Percentiles rank a stretch among this genome's conserved stretches.
phyloP scores from a whole-genome alignment of 129 eudicot species.

The Logfia minima region DNA sequence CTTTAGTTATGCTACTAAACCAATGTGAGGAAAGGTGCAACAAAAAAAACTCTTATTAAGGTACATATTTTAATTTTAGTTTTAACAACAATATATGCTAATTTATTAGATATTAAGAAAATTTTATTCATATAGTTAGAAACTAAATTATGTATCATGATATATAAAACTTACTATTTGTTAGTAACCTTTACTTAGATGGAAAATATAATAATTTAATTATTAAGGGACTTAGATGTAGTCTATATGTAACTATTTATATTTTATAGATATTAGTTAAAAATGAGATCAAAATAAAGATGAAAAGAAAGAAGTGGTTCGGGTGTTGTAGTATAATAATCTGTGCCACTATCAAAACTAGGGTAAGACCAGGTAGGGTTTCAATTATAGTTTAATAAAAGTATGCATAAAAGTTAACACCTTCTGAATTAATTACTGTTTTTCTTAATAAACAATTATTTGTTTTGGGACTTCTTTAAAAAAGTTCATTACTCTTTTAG shows the following conservation, averaged over 20 bases:
- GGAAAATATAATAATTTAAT: too few relatives aligned
- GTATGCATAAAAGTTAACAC: constrained; percentile 35
- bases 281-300: neutral
- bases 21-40: too few relatives aligned
- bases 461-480: neutral
- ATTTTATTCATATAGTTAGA: too few relatives aligned
- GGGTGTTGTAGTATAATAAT: constrained; percentile 24
- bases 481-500: neutral
- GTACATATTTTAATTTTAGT: too few relatives aligned
- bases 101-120: too few relatives aligned
- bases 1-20: too few relatives aligned
- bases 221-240: neutral
- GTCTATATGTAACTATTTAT: too few relatives aligned
- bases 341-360: constrained; percentile 31
- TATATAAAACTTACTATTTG: too few relatives aligned
- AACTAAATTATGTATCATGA: too few relatives aligned
- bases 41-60: too few relatives aligned
- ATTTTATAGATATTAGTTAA: neutral
- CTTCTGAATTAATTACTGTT: neutral
- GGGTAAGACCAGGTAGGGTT: constrained; percentile 34
- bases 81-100: too few relatives aligned
- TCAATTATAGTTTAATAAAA: constrained; percentile 25
- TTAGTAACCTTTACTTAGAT: too few relatives aligned
- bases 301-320: constrained; percentile 9
- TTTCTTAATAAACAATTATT: neutral